phyloP scores from a whole-genome alignment of 75 land plant genomes.

The Pseudotsuga menziesii region DNA sequence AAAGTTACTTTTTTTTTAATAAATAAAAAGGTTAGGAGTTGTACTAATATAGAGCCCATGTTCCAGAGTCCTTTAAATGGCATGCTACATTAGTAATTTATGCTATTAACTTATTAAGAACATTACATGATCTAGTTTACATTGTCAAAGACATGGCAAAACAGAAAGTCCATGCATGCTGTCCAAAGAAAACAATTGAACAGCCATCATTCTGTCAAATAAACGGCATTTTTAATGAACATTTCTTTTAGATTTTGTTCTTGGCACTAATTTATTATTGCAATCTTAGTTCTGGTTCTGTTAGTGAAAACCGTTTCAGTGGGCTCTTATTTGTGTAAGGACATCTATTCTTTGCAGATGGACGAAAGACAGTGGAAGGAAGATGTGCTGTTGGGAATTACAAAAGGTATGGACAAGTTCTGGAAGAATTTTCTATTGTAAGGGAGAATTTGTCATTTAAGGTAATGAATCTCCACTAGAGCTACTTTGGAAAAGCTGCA shows the following conservation, averaged over 20 bases:
- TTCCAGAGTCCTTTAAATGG: too few species aligned
- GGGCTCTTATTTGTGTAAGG: constrained; percentile 9
- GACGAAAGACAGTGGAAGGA: constrained; percentile 67
- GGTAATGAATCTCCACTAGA: not conserved
- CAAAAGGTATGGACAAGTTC: constrained; percentile 31
- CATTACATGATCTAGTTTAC: too few species aligned
- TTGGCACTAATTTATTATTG: not conserved
- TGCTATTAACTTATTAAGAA: too few species aligned
- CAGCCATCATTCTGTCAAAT: too few species aligned
- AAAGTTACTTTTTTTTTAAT: too few species aligned
- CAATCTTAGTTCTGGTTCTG: not conserved
- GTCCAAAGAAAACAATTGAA: too few species aligned
- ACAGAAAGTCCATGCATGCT: too few species aligned
- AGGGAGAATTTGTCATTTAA: not conserved
- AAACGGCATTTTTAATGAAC: too few species aligned
- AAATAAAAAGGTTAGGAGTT: too few species aligned
- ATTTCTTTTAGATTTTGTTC: not conserved
- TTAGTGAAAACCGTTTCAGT: not conserved
- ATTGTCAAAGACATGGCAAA: too few species aligned
- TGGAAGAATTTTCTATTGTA: not conserved
- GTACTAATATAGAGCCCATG: too few species aligned
- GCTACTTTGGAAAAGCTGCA: not conserved
- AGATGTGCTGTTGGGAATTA: constrained; percentile 72
- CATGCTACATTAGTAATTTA: too few species aligned
- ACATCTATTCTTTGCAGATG: constrained; percentile 32